These are phyloP conservation scores for Aspergillus brasiliensis DNA, from an alignment of 2,329 filamentous ascomycete genomes.

Conservation along the genomic window DNA sequence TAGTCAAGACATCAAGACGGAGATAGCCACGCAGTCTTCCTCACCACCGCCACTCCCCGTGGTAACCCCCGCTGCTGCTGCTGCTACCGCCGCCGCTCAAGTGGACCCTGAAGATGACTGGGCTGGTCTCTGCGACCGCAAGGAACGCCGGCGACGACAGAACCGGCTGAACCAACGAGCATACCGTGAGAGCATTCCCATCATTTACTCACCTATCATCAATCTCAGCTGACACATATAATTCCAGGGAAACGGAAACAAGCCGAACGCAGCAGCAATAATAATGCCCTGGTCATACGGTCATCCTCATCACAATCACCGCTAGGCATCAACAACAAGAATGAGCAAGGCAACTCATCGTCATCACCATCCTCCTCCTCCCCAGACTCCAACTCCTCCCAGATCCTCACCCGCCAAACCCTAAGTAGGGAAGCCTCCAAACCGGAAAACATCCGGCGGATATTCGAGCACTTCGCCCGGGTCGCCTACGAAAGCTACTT, in stretches of 20 bases:
- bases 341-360: not conserved
- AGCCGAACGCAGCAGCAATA: conserved; percentile 6
- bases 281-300: not conserved
- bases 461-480: conserved; percentile 24
- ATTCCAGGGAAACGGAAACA: conserved; percentile 26
- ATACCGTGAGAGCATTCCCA: conserved; percentile 24
- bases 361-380: not conserved
- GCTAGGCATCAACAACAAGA: not conserved
- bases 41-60: not conserved
- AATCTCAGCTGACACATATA: not conserved
- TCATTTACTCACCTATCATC: not conserved
- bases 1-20: not conserved
- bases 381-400: not conserved
- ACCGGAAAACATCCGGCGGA: not conserved
- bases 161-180: conserved; percentile 36
- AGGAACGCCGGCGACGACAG: conserved; percentile 31
- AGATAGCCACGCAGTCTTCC: not conserved
- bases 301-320: not conserved
- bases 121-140: conserved; percentile 28
- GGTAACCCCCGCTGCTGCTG: not conserved
- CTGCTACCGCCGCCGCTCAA: not conserved
- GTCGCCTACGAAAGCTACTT: conserved; percentile 30
- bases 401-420: not conserved
- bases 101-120: conserved; percentile 25
- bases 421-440: not conserved